Conservation (phyloP, 106 monocot species). For the Dioscorea zingiberensis region DNA sequence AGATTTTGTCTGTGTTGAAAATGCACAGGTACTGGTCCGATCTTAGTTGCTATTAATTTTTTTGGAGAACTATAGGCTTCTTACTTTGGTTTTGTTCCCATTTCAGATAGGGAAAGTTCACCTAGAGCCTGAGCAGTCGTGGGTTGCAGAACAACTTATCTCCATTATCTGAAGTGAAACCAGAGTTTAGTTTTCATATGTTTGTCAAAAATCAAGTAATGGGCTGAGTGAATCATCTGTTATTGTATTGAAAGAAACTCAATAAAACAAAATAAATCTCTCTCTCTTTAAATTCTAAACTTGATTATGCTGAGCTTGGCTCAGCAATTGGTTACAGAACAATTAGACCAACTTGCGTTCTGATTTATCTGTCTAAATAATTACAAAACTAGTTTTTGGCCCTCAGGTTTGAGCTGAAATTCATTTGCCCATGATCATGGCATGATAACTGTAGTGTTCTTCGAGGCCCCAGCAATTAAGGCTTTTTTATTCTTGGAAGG, state of each 20-base stretch:
- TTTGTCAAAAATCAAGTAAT: background rate
- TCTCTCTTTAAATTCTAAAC: background rate
- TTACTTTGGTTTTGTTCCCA: background rate
- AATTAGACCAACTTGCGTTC: too few species aligned
- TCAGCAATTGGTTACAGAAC: too few species aligned
- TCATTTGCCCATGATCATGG: too few species aligned
- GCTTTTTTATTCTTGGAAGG: too few species aligned
- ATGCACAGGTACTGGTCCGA: constrained; percentile 64
- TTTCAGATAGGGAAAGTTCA: constrained; percentile 61
- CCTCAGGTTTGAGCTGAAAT: too few species aligned
- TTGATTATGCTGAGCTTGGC: too few species aligned
- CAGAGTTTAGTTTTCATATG: background rate
- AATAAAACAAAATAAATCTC: background rate
- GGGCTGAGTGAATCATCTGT: background rate
- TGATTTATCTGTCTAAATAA: too few species aligned
- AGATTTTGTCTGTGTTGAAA: constrained; percentile 99
- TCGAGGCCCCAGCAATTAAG: too few species aligned
- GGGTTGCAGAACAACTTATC: constrained; percentile 80
- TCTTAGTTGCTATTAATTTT: background rate
- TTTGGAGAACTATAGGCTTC: background rate
- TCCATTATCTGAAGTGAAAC: constrained; percentile 18
- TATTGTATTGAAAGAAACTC: background rate
- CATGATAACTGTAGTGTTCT: too few species aligned
- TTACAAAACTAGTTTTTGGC: too few species aligned
- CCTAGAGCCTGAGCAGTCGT: constrained; percentile 72